Conservation (phyloP, 208 protist genomes). For the Blechomonas ayalai region DNA sequence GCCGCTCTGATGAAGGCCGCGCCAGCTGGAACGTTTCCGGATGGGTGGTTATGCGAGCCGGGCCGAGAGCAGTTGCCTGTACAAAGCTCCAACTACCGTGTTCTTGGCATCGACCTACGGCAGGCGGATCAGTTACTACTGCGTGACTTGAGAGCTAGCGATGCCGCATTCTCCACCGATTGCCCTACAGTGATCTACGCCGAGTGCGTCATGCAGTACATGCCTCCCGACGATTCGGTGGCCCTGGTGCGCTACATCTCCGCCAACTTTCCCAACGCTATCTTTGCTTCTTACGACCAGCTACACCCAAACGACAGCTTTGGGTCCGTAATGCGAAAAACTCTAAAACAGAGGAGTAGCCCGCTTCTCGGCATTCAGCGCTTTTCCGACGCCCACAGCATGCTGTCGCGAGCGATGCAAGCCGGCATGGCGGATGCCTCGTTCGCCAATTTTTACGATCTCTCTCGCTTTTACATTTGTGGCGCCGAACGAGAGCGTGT, state of each 20-base stretch:
- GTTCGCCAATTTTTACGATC: constrained; percentile 78
- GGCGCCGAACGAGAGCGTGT: constrained; percentile 47
- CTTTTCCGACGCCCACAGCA: constrained; percentile 21
- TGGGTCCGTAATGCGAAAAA: constrained; percentile 63
- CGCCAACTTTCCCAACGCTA: constrained; percentile 31
- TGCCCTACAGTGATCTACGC: constrained; percentile 81
- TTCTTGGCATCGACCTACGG: constrained; percentile 74
- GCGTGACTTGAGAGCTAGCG: constrained; percentile 9
- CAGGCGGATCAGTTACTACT: constrained; percentile 25
- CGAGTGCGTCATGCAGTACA: constrained; percentile 91
- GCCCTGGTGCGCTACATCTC: constrained; percentile 48
- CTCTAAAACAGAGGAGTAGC: constrained; percentile 59
- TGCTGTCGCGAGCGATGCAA: constrained; percentile 39
- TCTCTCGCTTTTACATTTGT: constrained; percentile 47
- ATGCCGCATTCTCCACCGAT: constrained; percentile 19
- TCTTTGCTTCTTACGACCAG: constrained; percentile 83
- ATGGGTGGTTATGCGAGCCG: constrained; percentile 16
- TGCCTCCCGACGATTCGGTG: constrained; percentile 45
- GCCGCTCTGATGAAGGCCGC: constrained; percentile 56
- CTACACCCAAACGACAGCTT: constrained; percentile 75
- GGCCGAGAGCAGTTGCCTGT: constrained; percentile 8
- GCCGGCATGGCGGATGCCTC: constrained; percentile 42
- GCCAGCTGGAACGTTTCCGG: constrained; percentile 36
- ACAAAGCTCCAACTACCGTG: constrained; percentile 32
- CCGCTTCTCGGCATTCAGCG: constrained; percentile 63